phyloP scores from a whole-genome alignment of 345 rosid genomes.

The Salix purpurea region DNA sequence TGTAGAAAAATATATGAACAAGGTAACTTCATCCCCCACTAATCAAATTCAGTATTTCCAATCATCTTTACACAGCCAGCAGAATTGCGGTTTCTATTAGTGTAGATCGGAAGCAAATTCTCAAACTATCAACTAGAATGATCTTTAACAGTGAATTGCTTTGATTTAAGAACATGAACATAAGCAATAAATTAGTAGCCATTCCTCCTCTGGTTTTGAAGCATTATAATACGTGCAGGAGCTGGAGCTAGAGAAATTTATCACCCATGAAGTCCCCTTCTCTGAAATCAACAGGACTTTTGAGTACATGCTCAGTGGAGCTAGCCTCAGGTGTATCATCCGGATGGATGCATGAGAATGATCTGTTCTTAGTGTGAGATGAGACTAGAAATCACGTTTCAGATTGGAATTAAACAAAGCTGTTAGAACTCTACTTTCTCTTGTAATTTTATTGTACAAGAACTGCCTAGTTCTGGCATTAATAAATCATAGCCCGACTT shows the following conservation, averaged over 20 bases:
- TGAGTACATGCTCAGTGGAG: slow-evolving; percentile 46
- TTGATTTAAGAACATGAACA: neutral
- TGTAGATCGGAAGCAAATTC: neutral
- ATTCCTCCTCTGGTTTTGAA: neutral
- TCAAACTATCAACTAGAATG: neutral
- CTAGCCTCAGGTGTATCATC: slow-evolving; percentile 44
- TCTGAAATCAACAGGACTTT: slow-evolving; percentile 52
- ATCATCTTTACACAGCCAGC: neutral
- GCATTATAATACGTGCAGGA: slow-evolving; percentile 22
- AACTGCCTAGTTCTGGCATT: too few relatives aligned
- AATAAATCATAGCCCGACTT: too few relatives aligned
- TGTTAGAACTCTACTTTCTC: neutral
- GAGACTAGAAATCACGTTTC: neutral
- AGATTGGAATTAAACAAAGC: neutral
- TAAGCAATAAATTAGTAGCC: neutral
- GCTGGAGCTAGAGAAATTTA: slow-evolving; percentile 46
- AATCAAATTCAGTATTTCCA: neutral
- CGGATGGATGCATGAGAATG: slow-evolving; percentile 23
- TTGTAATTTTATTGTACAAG: too few relatives aligned
- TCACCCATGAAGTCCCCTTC: slow-evolving; percentile 44
- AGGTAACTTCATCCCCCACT: slow-evolving; percentile 19
- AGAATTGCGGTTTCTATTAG: neutral
- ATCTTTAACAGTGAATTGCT: neutral
- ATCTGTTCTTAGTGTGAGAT: neutral
- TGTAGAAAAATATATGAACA: slow-evolving; percentile 61